A percentile compares a stretch with the other conserved stretches of the same genome.
phyloP scores from a whole-genome alignment of 768 basidiomycete genomes.

The Strobilomyces confusus region DNA sequence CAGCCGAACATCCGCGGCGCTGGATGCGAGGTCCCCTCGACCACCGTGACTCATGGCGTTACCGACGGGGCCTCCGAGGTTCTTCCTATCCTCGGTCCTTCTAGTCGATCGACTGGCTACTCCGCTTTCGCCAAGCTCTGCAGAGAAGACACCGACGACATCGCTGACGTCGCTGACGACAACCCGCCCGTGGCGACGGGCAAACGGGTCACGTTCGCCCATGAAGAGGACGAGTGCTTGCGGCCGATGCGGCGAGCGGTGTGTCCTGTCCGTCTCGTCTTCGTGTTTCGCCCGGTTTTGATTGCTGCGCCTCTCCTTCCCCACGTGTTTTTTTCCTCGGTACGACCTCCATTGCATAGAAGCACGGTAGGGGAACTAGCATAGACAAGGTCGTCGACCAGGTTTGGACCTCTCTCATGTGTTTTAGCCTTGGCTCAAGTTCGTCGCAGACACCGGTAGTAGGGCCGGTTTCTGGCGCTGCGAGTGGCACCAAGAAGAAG shows the following conservation, averaged over 20 bases:
- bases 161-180: slow-evolving; percentile 23
- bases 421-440: slow-evolving; percentile 1
- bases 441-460: slow-evolving; percentile 4
- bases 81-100: slow-evolving; percentile 8
- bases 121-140: slow-evolving; percentile 24
- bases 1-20: slow-evolving; percentile 18
- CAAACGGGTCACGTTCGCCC: slow-evolving; percentile 24
- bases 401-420: slow-evolving; percentile 14
- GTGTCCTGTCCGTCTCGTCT: slow-evolving; percentile 1
- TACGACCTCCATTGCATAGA: slow-evolving; percentile 13
- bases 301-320: neutral
- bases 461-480: slow-evolving; percentile 2
- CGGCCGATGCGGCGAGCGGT: slow-evolving; percentile 30
- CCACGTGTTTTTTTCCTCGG: neutral
- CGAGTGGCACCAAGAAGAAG: slow-evolving; percentile 18
- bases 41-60: slow-evolving; percentile 6
- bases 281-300: neutral
- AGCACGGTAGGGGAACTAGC: slow-evolving; percentile 17
- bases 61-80: slow-evolving; percentile 8
- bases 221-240: slow-evolving; percentile 17
- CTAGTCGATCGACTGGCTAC: slow-evolving; percentile 19
- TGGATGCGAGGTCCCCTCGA: slow-evolving; percentile 8
- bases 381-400: slow-evolving; percentile 18
- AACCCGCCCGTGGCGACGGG: slow-evolving; percentile 13
- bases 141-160: slow-evolving; percentile 28